Conservation (phyloP, 305 asterid genomes). For the Fraxinus floribunda region DNA sequence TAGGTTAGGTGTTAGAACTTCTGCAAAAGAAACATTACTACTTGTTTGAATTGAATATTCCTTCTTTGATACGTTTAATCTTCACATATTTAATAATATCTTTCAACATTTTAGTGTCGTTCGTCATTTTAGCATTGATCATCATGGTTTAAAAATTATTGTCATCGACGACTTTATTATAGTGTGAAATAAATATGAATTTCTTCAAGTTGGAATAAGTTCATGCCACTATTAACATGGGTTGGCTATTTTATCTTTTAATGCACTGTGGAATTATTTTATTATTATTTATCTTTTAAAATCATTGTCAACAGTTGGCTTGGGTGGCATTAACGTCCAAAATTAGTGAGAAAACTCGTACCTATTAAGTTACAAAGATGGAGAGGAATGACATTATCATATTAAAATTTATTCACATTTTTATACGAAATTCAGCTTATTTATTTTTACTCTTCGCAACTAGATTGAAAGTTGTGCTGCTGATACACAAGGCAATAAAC, state of each 20-base stretch:
- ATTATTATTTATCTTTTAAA: background rate
- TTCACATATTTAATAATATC: constrained; percentile 1
- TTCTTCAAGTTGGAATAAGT: background rate
- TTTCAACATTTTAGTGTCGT: background rate
- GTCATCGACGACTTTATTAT: too few relatives aligned
- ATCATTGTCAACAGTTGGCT: background rate
- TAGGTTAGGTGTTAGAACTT: background rate
- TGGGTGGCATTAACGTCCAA: background rate
- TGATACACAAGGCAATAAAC: too few relatives aligned
- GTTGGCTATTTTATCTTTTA: background rate
- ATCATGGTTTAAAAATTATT: too few relatives aligned
- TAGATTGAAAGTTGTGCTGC: too few relatives aligned
- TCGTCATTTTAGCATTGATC: background rate
- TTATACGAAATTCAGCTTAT: too few relatives aligned
- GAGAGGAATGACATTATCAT: too few relatives aligned
- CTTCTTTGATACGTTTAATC: constrained; percentile 16
- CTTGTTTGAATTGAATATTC: constrained; percentile 14
- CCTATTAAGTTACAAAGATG: too few relatives aligned
- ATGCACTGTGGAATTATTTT: background rate
- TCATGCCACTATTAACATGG: constrained; percentile 11
- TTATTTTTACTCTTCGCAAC: too few relatives aligned
- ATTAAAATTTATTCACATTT: too few relatives aligned
- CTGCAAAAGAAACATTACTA: background rate
- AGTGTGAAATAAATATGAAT: background rate
- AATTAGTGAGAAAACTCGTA: too few relatives aligned